Evolutionary conservation across 1,139 yeast genomes (phyloP), one percentile per base, ranked within the genome.

Genomic region (Hyphopichia burtonii): DNA sequence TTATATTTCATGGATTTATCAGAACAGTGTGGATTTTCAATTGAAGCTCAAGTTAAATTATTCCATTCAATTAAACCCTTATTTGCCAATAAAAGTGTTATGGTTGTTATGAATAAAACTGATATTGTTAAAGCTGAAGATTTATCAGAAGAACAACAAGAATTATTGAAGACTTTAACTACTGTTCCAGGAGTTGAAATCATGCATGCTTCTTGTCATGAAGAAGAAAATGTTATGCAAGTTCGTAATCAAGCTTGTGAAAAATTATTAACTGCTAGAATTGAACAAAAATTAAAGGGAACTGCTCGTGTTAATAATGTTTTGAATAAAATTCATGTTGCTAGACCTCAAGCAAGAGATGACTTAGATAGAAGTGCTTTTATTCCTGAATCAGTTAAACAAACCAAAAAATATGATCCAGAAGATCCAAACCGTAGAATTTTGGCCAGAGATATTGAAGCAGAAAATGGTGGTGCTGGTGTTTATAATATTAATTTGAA

Each of bases 231-330:
- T 57, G 88, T 93, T 46, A 91, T 93, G 97, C 85, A 80, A 50
- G 97, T 94, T 44, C 84, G 99, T 69, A 93, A 93, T 71, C 84
- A 86, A 61, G 99, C 99, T 19, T 93, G 99, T 74, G 99, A 93
- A 65, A 91, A 90, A 71, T 78, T 93, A 56, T 78, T 93, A 55
- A 89, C 97, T 32, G 88, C 97, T 10, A 85, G 99, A 74, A 88
- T 93, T 61, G 99, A 93, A 71, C 96, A 88, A 65, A 93, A 93
- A 75, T 79, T 93, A 70, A 93, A 93, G 78, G 94, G 97, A 45
- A 77, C 93, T 48, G 87, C 96, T 43, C 83, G 97, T 67, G 88
- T 91, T 53, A 81, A 78, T 66, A 86, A 85, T 58, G 96, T 93
- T 34, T 76, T 93, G 68, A 93, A 91, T 76, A 90, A 90, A 72